These are phyloP conservation scores for Pterocarpus santalinus DNA, from an alignment of 306 rosid species.

Conservation along the genomic window DNA sequence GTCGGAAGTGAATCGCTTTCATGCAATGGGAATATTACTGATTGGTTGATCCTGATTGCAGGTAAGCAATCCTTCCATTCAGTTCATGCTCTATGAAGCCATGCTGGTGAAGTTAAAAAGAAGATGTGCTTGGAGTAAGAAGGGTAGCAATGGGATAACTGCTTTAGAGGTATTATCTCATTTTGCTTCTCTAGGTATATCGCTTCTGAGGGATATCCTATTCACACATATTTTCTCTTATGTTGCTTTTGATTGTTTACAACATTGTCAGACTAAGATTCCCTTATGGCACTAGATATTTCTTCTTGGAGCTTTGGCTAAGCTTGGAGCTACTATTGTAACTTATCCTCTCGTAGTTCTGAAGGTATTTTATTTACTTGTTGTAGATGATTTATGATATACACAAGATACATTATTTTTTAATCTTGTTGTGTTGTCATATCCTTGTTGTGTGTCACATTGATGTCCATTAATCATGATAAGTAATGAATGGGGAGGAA, in stretches of 20 bases:
- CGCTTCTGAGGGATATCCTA: background rate
- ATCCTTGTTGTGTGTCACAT: too few relatives aligned
- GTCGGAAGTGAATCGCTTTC: slow-evolving; percentile 53
- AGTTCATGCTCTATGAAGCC: slow-evolving; percentile 96
- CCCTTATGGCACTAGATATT: slow-evolving; percentile 66
- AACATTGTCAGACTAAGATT: slow-evolving; percentile 40
- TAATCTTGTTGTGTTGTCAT: too few relatives aligned
- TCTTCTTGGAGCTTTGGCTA: slow-evolving; percentile 94
- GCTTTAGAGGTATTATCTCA: slow-evolving; percentile 77
- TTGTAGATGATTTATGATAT: too few relatives aligned
- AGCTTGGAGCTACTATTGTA: slow-evolving; percentile 94
- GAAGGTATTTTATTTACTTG: slow-evolving; percentile 62
- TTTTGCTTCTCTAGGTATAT: slow-evolving; percentile 21
- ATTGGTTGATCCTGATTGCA: slow-evolving; percentile 59
- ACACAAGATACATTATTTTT: too few relatives aligned
- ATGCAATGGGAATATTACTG: slow-evolving; percentile 45
- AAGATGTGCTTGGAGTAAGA: slow-evolving; percentile 57
- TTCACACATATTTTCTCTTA: slow-evolving; percentile 12
- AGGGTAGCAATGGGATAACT: slow-evolving; percentile 61
- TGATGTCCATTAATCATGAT: too few relatives aligned
- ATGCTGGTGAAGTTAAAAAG: slow-evolving; percentile 77
- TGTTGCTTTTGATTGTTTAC: slow-evolving; percentile 26
- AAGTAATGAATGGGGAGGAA: background rate
- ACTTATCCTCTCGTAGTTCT: slow-evolving; percentile 95
- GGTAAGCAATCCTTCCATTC: slow-evolving; percentile 99